Evolutionary conservation across 2,329 filamentous ascomycete species (phyloP), one percentile per base, ranked within the genome.

Genomic region (Metarhizium album): DNA sequence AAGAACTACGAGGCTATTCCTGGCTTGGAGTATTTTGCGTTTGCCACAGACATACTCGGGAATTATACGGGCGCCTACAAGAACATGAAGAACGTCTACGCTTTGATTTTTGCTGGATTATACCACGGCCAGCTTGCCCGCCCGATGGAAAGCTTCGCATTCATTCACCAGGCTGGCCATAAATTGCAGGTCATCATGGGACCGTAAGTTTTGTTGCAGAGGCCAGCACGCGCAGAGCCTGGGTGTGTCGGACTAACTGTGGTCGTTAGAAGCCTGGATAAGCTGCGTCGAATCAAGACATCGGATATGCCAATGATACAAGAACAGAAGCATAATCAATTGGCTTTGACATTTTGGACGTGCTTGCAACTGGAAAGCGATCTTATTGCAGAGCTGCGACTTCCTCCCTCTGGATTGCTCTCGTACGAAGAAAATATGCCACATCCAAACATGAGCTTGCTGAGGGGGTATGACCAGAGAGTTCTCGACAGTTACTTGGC

Each of bases 281-380:
- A 74, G 40, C 62, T 79, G 52, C 68, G 68, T 7, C 67, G 64
- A 51, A 61, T 74, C 48, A 70, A 71, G 53, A 24, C 22, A 8
- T 58, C 60, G 1, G 59, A 66, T 33, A 58, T 59, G 42, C 56
- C 66, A 52, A 59, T 72, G 57, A 67, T 74, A 29, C 68, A 66
- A 38, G 74, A 71, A 38, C 67, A 64, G 52, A 68, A 67, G 57
- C 66, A 68, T 59, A 87, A 90, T 61, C 74, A 84, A 51, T 74
- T 85, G 35, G 74, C 85, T 14, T 77, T 94, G 58, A 85, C 88
- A 0, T 96, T 90, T 60, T 97, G 91, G 91, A 93, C 90, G 7
- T 95, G 88, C 63, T 72, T 96, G 55, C 91, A 97, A 62, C 75
- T 97, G 11, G 91, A 97, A 67, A 95, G 90, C 66, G 91, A 97